Base-by-base conservation (phyloP, 352 stramenopile genomes). In the Globisporangium heterothallicum region DNA sequence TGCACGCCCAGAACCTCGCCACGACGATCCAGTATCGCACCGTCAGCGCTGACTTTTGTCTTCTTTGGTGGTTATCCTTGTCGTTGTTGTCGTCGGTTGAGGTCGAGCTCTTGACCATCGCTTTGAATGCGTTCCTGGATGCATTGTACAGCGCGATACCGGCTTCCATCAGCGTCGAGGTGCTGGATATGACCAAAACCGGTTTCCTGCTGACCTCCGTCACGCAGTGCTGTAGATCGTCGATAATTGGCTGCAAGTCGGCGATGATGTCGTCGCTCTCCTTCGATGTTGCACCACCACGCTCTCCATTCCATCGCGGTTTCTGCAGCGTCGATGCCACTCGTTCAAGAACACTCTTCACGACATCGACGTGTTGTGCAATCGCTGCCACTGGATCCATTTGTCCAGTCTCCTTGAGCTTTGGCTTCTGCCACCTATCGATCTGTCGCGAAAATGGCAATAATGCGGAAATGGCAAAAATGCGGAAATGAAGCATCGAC, bases 61-160 rank as follows among this genome's bases (percentile, higher is more conserved):
- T 42, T 45, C 21, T 63, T 12, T 14, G 5, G 4, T 16, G 4
- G 3, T 40, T 19, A 1, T 49, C 38, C 5, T 36, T 16, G 6
- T 10, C 19, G 19, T 8, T 35, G 22, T 38, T 36, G 8, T n/a
- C 7, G 3, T 30, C 35, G 13, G 13, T 26, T 18, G 4, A 18
- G 34, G 19, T 9, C n/a, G 14, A 19, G 21, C 38, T 25, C n/a
- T 45, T 50, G 10, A 24, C 5, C 13, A 78, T 63, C 32, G 48
- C 53, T 51, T 65, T 80, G 13, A 81, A 58, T 34, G 69, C 57
- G 48, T 45, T 56, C 27, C 81, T 55, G 10, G 81, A 75, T 8
- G 64, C 68, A 26, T 92, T 92, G 43, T 92, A 92, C 3, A 92
- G 50, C n/a, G 72, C 55, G 35, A 88, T 66, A 4, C 81, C 81